phyloP scores from a whole-genome alignment of 2,329 filamentous ascomycete genomes.

The Verticillium alfalfae region DNA sequence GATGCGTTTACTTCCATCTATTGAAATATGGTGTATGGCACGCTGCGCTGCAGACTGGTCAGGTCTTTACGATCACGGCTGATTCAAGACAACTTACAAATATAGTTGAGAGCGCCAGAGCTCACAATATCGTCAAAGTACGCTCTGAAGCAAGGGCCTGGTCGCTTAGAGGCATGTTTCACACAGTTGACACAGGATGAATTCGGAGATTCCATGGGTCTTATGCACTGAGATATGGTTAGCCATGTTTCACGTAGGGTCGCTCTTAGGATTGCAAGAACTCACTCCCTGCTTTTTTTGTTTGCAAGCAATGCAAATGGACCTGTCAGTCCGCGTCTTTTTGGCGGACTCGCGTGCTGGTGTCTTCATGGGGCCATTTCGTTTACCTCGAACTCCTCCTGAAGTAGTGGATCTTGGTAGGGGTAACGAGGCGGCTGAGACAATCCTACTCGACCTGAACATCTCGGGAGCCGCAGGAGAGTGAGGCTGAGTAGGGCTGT shows the following conservation, averaged over 20 bases:
- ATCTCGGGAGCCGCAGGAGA: background rate
- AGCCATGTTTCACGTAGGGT: background rate
- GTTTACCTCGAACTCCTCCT: constrained; percentile 3
- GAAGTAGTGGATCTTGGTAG: background rate
- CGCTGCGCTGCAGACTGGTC: constrained; percentile 26
- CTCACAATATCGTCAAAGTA: constrained; percentile 36
- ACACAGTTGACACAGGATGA: constrained; percentile 6
- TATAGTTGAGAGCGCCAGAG: constrained; percentile 36
- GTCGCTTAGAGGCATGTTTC: constrained; percentile 5
- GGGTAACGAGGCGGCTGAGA: background rate
- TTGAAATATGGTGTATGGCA: constrained; percentile 31
- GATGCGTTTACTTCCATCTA: constrained; percentile 24
- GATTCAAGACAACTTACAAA: constrained; percentile 22
- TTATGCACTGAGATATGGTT: constrained; percentile 1
- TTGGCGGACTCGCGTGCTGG: constrained; percentile 6
- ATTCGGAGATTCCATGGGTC: constrained; percentile 1
- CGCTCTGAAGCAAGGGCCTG: constrained; percentile 29
- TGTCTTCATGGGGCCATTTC: constrained; percentile 6
- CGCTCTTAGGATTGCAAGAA: fast-evolving
- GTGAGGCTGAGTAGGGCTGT: background rate
- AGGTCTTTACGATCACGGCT: background rate
- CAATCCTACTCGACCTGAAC: background rate
- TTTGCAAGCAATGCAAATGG: constrained; percentile 12
- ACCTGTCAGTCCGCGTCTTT: constrained; percentile 9
- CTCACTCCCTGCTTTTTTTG: constrained; percentile 5